Evolutionary conservation across 176 grass and related monocot genomes (phyloP), one percentile per base, ranked within the genome.

Genomic region (Zoysia pacifica): DNA sequence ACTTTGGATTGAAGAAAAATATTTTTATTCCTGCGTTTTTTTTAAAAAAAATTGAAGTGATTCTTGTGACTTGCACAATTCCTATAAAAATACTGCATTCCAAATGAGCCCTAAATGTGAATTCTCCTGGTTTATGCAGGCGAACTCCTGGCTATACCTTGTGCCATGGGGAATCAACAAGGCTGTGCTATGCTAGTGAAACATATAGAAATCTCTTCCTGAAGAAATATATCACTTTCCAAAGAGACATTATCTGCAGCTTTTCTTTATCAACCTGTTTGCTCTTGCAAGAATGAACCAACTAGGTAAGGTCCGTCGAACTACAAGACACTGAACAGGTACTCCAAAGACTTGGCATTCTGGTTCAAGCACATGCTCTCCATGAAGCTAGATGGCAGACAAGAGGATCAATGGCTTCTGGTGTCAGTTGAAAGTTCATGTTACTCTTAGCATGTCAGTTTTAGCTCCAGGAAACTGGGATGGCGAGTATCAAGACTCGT

Each of bases 121-220:
- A 36, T 68, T 79, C 38, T 68, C 55, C 6, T 54, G 63, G 55
- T 65, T 56, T 75, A 48, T 86, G 49, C 83, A 94, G 95, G 89
- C 91, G 58, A 77, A 97, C 74, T 94, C 95, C 5, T 97, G 95
- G 91, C 87, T 97, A 37, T 94, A 92, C 88, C 94, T 94, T 72
- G 91, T 94, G 35, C 95, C 95, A 4, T 97, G 91, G 91, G 91
- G 95, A 78, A 94, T 93, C 51, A 88, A 92, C 82, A 97, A 93
- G 71, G 91, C 91, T 46, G 91, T 97, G 49, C 36, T 97, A 97
- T 85, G 92, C 94, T 39, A 94, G 94, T 56, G 87, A 94, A 75
- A 87, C 74, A 10, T 94, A 97, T 46, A 78, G 79, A 39, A 94
- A 92, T 74, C 95, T 91, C 47, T 97, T 81, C 20, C 7, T 11